These are phyloP conservation scores for Vaccinium vitisidaea DNA, from an alignment of 148 eudicot genomes.

Conservation along the genomic window DNA sequence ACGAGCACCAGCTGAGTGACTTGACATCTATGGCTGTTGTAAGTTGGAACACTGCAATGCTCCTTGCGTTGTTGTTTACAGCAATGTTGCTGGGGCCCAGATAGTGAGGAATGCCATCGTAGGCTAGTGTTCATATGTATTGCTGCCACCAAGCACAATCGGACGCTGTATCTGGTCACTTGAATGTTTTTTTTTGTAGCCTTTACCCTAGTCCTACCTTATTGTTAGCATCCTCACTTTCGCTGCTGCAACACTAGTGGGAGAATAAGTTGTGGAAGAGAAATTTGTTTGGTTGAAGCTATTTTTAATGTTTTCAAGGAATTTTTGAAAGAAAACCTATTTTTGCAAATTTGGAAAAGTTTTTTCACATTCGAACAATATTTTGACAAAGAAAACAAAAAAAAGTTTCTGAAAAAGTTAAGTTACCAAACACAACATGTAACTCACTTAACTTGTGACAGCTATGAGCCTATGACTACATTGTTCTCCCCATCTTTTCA, in stretches of 20 bases:
- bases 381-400: not conserved
- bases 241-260: not conserved
- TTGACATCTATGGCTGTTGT: not conserved
- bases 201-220: not conserved
- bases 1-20: not conserved
- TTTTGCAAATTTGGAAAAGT: not conserved
- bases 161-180: not conserved
- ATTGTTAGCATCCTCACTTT: not conserved
- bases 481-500: not conserved
- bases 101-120: not conserved
- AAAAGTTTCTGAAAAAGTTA: not conserved
- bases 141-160: not conserved
- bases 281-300: not conserved
- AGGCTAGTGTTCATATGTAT: not conserved
- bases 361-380: not conserved
- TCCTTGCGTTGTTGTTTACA: not conserved
- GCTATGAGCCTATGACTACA: not conserved
- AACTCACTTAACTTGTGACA: not conserved
- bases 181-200: not conserved
- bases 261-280: not conserved
- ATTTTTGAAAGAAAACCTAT: not conserved
- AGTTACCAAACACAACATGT: not conserved
- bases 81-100: not conserved
- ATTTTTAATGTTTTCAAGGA: not conserved
- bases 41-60: not conserved